A percentile compares a stretch with the other conserved stretches of the same genome.
Evolutionary conservation across 495 filamentous ascomycete genomes (phyloP).

Genomic region (Hypomontagnella monticulosa): DNA sequence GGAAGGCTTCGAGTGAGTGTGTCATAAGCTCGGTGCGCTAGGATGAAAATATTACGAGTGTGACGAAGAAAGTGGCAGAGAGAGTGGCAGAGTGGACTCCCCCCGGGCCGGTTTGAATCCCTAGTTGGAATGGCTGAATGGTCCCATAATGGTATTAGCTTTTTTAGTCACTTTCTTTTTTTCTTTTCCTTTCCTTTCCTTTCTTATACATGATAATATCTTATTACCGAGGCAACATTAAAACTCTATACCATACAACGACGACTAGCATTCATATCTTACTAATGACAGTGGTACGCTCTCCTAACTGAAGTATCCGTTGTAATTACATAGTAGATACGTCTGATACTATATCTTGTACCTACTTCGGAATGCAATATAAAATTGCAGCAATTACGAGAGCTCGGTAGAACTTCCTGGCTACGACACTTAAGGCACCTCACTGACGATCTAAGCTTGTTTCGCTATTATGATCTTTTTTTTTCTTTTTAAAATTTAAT

Average conservation of each 20-base stretch:
- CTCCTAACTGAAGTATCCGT: neutral
- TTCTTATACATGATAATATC: conserved; percentile 16
- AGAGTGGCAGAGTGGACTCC: conserved; percentile 11
- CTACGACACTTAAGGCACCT: neutral
- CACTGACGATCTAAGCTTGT: conserved; percentile 9
- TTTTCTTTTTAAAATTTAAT: conserved; percentile 18
- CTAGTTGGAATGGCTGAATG: conserved; percentile 16
- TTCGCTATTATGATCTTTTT: neutral
- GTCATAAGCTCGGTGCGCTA: conserved; percentile 16
- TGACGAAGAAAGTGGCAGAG: conserved; percentile 7
- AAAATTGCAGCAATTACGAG: neutral
- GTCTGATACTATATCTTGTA: neutral
- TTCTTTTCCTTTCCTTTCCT: neutral
- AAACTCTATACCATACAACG: conserved; percentile 1
- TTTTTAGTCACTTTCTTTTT: neutral
- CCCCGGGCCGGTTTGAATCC: neutral
- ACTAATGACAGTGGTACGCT: neutral
- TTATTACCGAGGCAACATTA: conserved; percentile 20
- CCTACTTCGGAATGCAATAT: neutral
- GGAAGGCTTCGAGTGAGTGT: conserved; percentile 9
- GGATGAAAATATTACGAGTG: conserved; percentile 17
- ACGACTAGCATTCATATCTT: neutral
- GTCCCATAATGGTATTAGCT: neutral
- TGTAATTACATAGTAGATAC: too few species aligned
- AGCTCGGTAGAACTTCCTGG: conserved; percentile 3